Base-by-base conservation (phyloP, 495 filamentous ascomycete species). In the Chaetomium tenue region DNA sequence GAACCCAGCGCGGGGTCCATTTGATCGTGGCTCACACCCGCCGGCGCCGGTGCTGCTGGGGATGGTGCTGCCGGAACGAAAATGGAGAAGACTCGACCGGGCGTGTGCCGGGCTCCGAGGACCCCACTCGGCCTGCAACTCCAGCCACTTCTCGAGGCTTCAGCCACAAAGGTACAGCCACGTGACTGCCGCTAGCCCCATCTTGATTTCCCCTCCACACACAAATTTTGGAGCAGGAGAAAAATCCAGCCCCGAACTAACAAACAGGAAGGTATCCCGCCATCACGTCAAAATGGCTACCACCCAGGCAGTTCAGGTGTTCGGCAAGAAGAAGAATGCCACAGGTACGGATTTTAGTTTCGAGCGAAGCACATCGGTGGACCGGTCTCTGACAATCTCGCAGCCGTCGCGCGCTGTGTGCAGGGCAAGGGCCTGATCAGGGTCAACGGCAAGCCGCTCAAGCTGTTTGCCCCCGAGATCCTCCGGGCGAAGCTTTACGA, bases 401-500 rank as follows among this genome's bases (percentile, higher is more conserved):
- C 66, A 76, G 74, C 74, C 65, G 74, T 76, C 63, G 74, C 74
- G 53, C 73, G 73, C 66, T 67, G 65, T 63, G 69, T 71, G 70
- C 60, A 68, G 61, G 74, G 74, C 70, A 74, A 75, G 70, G 94
- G 94, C 79, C 89, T 98, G 73, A 84, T 98, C 82, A 96, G 93
- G 86, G 94, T 98, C 77, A 98, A 98, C 85, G 94, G 94, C 80
- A 89, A 91, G 81, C 94, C 94, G 69, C 86, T 98, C 75, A 85
- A 84, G 71, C 91, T 98, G 72, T 90, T 96, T 71, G 88, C 96
- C 83, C 91, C 94, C 69, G 91, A 97, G 83, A 89, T 96, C 80
- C 90, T 98, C 75, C 89, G 94, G 77, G 97, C 96, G 86, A 98
- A 98, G 87, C 73, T 76, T 67, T 98, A 97, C 88, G 94, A 98